These are phyloP conservation scores for Pseudopyricularia javanii DNA, from an alignment of 2,329 filamentous ascomycete genomes.

Conservation along the genomic window DNA sequence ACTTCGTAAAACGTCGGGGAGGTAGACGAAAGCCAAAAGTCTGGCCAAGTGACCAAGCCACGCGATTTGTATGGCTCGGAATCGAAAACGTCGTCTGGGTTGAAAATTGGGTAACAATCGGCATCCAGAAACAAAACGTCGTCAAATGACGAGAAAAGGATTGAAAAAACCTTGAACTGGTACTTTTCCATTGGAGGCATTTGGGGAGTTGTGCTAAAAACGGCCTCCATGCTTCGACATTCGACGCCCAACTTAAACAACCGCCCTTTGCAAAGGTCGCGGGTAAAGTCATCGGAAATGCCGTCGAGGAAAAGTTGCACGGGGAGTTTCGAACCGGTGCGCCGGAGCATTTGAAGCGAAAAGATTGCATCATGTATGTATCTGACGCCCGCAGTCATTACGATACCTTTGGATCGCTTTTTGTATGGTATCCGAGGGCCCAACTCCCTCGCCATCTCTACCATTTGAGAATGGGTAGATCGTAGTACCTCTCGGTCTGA, in stretches of 20 bases:
- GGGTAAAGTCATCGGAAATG: slow-evolving; percentile 14
- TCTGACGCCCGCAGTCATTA: slow-evolving; percentile 32
- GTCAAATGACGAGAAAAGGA: slow-evolving; percentile 47
- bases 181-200: slow-evolving; percentile 23
- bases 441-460: slow-evolving; percentile 16
- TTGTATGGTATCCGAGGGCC: slow-evolving; percentile 18
- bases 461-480: slow-evolving; percentile 21
- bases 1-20: slow-evolving; percentile 32
- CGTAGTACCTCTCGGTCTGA: background rate
- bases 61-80: slow-evolving; percentile 35
- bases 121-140: slow-evolving; percentile 46
- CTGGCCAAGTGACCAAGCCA: slow-evolving; percentile 45
- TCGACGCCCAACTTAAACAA: slow-evolving; percentile 16
- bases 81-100: slow-evolving; percentile 28
- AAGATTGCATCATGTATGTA: slow-evolving; percentile 37
- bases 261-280: slow-evolving; percentile 15
- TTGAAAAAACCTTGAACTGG: slow-evolving; percentile 43
- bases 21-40: slow-evolving; percentile 32
- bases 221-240: slow-evolving; percentile 18
- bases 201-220: slow-evolving; percentile 10
- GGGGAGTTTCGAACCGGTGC: slow-evolving; percentile 33
- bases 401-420: slow-evolving; percentile 27
- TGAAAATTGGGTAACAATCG: slow-evolving; percentile 35
- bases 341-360: slow-evolving; percentile 37
- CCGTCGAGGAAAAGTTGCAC: slow-evolving; percentile 25